These are phyloP conservation scores for Puccinia polysora DNA, from an alignment of 1,284 basidiomycete species.

Conservation along the genomic window DNA sequence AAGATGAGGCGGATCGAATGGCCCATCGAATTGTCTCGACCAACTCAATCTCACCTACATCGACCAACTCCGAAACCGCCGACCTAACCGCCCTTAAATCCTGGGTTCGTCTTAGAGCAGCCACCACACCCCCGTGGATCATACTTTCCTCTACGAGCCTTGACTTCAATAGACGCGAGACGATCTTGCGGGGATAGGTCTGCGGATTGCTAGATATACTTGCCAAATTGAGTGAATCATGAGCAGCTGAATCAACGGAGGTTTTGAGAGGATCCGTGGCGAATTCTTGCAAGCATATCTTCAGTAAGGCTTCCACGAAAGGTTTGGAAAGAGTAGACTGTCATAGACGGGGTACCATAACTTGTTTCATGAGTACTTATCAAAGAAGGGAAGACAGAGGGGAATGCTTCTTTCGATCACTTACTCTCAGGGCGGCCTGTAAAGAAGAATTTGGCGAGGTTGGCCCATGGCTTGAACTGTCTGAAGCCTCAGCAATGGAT, in stretches of 20 bases:
- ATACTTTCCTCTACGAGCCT: slow-evolving; percentile 25
- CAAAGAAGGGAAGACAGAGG: not conserved
- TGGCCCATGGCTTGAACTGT: too few species aligned
- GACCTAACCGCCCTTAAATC: slow-evolving; percentile 5
- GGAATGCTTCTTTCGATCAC: not conserved
- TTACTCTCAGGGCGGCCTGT: too few species aligned
- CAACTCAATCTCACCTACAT: slow-evolving; percentile 13
- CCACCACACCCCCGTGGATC: slow-evolving; percentile 18
- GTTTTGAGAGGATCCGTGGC: not conserved
- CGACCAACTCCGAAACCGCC: slow-evolving; percentile 14
- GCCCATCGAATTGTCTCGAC: slow-evolving; percentile 20
- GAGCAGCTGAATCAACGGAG: not conserved
- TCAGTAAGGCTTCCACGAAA: slow-evolving; percentile 4
- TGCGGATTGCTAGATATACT: not conserved
- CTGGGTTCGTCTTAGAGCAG: slow-evolving; percentile 4
- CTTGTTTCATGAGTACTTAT: not conserved
- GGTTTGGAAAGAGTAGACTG: slow-evolving; percentile 19
- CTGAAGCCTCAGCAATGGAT: not conserved
- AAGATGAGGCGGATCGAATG: not conserved
- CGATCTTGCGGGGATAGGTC: slow-evolving; percentile 22
- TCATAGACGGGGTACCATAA: not conserved
- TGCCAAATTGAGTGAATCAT: not conserved
- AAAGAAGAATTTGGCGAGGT: too few species aligned
- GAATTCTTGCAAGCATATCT: slow-evolving; percentile 20
- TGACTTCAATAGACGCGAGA: slow-evolving; percentile 16